Conservation (phyloP, 768 basidiomycete species). For the Boletellus emodensis region DNA sequence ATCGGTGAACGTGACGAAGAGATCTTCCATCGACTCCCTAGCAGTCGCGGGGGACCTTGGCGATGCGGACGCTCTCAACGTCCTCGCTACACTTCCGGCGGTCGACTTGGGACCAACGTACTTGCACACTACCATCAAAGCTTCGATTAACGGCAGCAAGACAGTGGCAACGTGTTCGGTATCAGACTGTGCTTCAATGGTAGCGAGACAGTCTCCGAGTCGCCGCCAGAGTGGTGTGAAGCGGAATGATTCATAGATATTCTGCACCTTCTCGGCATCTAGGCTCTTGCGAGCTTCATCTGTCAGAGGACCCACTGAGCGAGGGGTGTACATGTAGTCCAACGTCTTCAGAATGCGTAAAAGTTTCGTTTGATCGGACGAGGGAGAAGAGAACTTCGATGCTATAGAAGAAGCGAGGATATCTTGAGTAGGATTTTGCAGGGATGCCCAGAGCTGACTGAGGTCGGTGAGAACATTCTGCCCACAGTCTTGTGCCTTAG, state of each 20-base stretch:
- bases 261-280: constrained; percentile 78
- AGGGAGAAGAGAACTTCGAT: constrained; percentile 88
- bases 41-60: constrained; percentile 67
- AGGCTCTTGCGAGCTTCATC: constrained; percentile 39
- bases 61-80: constrained; percentile 61
- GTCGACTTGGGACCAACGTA: constrained; percentile 71
- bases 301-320: constrained; percentile 38
- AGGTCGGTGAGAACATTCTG: constrained; percentile 70
- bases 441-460: constrained; percentile 62
- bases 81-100: constrained; percentile 42
- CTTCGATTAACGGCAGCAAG: constrained; percentile 89
- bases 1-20: constrained; percentile 92
- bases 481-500: constrained; percentile 86
- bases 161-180: constrained; percentile 89
- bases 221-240: constrained; percentile 87
- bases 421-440: constrained; percentile 55
- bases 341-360: constrained; percentile 94
- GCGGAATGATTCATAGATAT: constrained; percentile 87
- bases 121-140: constrained; percentile 98
- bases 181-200: constrained; percentile 76
- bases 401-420: constrained; percentile 65
- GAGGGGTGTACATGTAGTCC: constrained; percentile 90
- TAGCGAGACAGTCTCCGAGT: constrained; percentile 82
- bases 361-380: constrained; percentile 94
- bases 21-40: constrained; percentile 78